Evolutionary conservation across 176 grass and related monocot genomes (phyloP).

Genomic region (Thinopyrum elongatum): DNA sequence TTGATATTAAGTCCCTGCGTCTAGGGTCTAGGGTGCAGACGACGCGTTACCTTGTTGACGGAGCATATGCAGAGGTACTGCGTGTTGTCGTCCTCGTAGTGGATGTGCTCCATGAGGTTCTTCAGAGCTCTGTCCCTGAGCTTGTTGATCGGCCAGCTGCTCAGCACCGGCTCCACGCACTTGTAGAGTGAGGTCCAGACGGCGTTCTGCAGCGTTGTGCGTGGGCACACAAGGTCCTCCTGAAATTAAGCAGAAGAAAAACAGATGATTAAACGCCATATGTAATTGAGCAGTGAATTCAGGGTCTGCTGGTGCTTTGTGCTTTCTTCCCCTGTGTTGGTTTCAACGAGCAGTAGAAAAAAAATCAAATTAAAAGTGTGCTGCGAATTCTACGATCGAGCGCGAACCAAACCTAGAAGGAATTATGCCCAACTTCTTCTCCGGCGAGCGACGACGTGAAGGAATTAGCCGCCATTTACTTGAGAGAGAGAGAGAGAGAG

Average conservation of each 20-base stretch:
- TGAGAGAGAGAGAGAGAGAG: neutral
- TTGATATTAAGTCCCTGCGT: neutral
- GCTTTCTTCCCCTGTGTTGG: neutral
- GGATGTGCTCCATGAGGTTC: slow-evolving; percentile 65
- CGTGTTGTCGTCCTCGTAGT: slow-evolving; percentile 76
- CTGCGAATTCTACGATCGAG: neutral
- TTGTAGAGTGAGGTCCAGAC: slow-evolving; percentile 59
- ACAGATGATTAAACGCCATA: neutral
- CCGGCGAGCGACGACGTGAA: no score
- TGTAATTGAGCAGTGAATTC: neutral
- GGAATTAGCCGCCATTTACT: neutral
- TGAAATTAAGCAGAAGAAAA: neutral
- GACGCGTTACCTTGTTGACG: slow-evolving; percentile 43
- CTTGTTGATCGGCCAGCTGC: slow-evolving; percentile 56
- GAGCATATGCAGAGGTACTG: slow-evolving; percentile 55
- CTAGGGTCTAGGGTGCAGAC: neutral
- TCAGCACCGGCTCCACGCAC: slow-evolving; percentile 58
- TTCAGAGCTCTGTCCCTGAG: slow-evolving; percentile 47
- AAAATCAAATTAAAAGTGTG: neutral
- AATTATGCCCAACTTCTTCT: no score
- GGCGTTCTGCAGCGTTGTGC: slow-evolving; percentile 48
- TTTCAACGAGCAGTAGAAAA: neutral
- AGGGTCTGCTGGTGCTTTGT: neutral
- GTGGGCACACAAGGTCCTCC: slow-evolving; percentile 61
- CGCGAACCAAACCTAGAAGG: neutral